Percentiles rank a stretch among this genome's conserved stretches.
phyloP scores from a whole-genome alignment of 2,329 filamentous ascomycete species.

The Rugonectria rugulosa region DNA sequence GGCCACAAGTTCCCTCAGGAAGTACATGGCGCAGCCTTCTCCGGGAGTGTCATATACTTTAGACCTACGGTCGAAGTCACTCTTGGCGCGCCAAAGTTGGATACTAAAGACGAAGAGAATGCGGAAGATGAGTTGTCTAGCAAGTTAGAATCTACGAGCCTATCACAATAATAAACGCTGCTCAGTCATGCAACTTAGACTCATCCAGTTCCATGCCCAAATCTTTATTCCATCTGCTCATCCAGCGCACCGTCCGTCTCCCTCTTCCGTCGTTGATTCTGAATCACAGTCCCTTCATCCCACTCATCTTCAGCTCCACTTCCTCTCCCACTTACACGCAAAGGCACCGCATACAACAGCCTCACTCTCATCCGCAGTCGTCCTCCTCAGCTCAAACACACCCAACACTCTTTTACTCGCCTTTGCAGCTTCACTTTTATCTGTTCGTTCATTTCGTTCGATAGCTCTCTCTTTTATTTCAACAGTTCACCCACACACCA shows the following conservation, averaged over 20 bases:
- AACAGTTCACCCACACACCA: background rate
- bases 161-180: conserved; percentile 22
- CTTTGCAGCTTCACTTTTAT: background rate
- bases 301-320: background rate
- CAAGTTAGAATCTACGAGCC: conserved; percentile 29
- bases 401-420: background rate
- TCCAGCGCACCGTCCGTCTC: background rate
- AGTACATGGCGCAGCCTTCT: conserved; percentile 31
- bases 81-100: background rate
- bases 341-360: background rate
- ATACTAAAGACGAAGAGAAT: background rate
- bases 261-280: background rate
- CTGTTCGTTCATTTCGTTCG: background rate
- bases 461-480: background rate
- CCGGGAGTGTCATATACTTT: conserved; percentile 40
- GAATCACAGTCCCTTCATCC: conserved; percentile 7
- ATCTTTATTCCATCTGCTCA: background rate
- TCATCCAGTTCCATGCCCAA: background rate
- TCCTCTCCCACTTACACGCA: background rate
- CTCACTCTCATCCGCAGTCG: background rate
- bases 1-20: conserved; percentile 34
- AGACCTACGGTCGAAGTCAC: conserved; percentile 1
- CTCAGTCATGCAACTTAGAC: too few relatives aligned
- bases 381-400: background rate
- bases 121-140: conserved; percentile 20